Percentiles rank a stretch among this genome's conserved stretches.
Evolutionary conservation across 768 basidiomycete genomes (phyloP).

Genomic region (Calocera viscosa): DNA sequence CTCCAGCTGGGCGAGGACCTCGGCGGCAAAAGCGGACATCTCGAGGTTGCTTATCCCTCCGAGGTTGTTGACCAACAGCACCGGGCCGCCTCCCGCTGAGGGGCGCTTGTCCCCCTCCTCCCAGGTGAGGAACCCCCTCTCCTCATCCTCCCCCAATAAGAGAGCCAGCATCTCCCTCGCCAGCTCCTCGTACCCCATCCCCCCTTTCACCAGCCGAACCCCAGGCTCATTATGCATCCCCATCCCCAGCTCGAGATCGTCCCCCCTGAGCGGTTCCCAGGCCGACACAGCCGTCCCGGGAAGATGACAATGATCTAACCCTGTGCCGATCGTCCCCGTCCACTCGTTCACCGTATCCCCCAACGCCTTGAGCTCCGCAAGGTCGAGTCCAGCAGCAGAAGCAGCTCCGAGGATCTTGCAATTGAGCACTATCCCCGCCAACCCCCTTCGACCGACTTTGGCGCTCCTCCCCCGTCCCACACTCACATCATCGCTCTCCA

Average conservation of each 20-base stretch:
- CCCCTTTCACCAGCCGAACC: conserved; percentile 50
- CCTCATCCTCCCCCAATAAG: conserved; percentile 37
- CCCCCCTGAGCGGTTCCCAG: conserved; percentile 38
- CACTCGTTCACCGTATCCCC: conserved; percentile 55
- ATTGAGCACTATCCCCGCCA: conserved; percentile 68
- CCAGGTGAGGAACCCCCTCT: not conserved
- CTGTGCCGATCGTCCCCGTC: conserved; percentile 72
- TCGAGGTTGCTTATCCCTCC: conserved; percentile 79
- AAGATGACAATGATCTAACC: conserved; percentile 82
- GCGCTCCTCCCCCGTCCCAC: conserved; percentile 44
- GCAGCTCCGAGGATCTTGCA: conserved; percentile 87
- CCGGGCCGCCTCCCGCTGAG: conserved; percentile 52
- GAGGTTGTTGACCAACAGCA: conserved; percentile 76
- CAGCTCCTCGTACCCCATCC: conserved; percentile 49
- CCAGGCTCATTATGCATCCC: conserved; percentile 87
- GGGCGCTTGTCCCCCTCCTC: not conserved
- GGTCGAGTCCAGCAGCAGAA: conserved; percentile 49
- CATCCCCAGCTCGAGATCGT: conserved; percentile 72
- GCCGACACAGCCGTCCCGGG: conserved; percentile 39
- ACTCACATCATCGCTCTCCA: conserved; percentile 84
- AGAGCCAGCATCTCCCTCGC: conserved; percentile 57
- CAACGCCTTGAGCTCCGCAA: conserved; percentile 54
- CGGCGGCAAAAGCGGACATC: conserved; percentile 52
- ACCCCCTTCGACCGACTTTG: conserved; percentile 64
- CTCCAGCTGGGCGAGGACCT: conserved; percentile 33